Percentiles rank a stretch among this genome's conserved stretches.
phyloP scores from a whole-genome alignment of 164 flowering plant genomes.

The Liriodendron chinense region DNA sequence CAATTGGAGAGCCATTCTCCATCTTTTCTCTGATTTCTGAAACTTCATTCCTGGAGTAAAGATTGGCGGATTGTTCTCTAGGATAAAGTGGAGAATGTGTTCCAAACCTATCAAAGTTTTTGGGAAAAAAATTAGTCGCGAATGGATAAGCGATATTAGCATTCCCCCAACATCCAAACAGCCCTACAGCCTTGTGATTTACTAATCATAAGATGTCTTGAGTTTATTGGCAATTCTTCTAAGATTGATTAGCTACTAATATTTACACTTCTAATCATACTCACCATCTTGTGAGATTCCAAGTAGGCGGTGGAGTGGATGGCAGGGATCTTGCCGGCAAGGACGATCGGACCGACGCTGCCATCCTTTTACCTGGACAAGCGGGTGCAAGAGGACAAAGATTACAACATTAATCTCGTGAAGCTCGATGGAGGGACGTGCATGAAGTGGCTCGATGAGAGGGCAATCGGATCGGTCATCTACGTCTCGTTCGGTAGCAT shows the following conservation, averaged over 20 bases:
- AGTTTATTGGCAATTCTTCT: too few species aligned
- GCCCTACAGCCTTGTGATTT: too few species aligned
- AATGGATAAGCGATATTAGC: too few species aligned
- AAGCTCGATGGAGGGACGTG: conserved; percentile 12
- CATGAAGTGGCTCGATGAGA: conserved; percentile 28
- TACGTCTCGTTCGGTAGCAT: conserved; percentile 40
- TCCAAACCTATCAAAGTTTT: too few species aligned
- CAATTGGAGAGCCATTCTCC: too few species aligned
- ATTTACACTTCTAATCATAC: background rate
- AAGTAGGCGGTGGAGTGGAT: conserved; percentile 18
- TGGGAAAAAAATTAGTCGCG: too few species aligned
- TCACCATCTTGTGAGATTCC: background rate
- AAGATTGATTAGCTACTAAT: background rate
- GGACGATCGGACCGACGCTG: conserved; percentile 36
- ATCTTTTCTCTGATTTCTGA: too few species aligned
- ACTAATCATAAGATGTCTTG: too few species aligned
- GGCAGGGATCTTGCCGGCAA: conserved; percentile 8
- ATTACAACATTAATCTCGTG: conserved; percentile 26
- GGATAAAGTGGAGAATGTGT: too few species aligned
- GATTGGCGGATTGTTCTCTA: too few species aligned
- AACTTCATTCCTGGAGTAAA: too few species aligned
- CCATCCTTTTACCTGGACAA: conserved; percentile 34
- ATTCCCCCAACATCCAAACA: too few species aligned
- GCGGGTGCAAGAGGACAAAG: conserved; percentile 16
- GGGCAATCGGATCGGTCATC: conserved; percentile 20